A percentile compares a stretch with the other conserved stretches of the same genome.
phyloP scores from a whole-genome alignment of 2,329 filamentous ascomycete genomes.

The Alternaria sp. region DNA sequence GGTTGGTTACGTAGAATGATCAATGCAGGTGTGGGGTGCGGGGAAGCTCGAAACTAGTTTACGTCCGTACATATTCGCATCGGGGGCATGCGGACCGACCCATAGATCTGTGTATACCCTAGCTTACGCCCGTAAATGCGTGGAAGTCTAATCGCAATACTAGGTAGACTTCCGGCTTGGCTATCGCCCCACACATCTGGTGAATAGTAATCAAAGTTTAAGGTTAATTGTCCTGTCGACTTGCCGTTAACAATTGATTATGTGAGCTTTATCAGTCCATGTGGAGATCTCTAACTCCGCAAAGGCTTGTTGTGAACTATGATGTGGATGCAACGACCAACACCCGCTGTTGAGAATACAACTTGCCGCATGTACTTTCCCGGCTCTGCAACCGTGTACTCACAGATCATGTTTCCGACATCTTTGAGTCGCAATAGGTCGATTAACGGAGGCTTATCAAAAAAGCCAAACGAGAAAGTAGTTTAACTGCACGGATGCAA shows the following conservation, averaged over 20 bases:
- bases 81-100: not conserved
- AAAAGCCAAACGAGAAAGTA: not conserved
- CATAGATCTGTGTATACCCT: not conserved
- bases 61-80: not conserved
- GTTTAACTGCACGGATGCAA: not conserved
- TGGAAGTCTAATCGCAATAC: not conserved
- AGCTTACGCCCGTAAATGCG: not conserved
- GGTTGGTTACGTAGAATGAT: not conserved
- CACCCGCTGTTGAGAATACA: not conserved
- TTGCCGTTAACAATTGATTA: not conserved
- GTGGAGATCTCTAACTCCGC: not conserved
- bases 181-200: not conserved
- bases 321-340: not conserved
- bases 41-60: not conserved
- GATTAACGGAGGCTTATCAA: not conserved
- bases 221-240: not conserved
- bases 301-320: not conserved
- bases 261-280: not conserved
- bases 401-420: not conserved
- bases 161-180: not conserved
- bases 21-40: not conserved
- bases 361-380: not conserved
- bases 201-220: not conserved
- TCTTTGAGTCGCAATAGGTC: not conserved
- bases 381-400: not conserved